Conservation (phyloP, 805 yeast genomes). For the Kazachstania martiniae region DNA sequence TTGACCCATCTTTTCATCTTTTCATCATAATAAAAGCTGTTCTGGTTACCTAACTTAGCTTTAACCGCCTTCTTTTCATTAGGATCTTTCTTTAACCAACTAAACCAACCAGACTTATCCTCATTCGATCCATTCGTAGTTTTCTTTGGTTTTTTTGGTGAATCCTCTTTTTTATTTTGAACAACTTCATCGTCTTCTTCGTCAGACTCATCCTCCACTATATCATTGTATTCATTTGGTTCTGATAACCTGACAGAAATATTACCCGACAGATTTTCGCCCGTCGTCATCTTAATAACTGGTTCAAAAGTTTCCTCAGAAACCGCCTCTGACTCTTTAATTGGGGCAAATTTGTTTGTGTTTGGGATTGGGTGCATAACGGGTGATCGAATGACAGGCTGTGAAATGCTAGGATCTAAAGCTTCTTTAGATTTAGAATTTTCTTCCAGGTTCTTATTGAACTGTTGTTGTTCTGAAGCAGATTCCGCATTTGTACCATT, state of each 20-base stretch:
- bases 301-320: slow-evolving; percentile 18
- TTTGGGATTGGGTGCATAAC: background rate
- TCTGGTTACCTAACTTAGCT: slow-evolving; percentile 77
- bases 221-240: slow-evolving; percentile 33
- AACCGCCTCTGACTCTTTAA: slow-evolving; percentile 12
- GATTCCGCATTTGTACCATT: no score
- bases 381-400: background rate
- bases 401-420: no score
- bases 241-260: slow-evolving; percentile 7
- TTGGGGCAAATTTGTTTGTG: slow-evolving; percentile 13
- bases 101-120: slow-evolving; percentile 35
- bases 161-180: slow-evolving; percentile 15
- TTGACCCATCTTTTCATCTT: slow-evolving; percentile 81
- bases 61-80: slow-evolving; percentile 65
- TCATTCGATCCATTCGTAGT: slow-evolving; percentile 12
- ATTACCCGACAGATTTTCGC: slow-evolving; percentile 12
- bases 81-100: slow-evolving; percentile 53
- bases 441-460: no score
- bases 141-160: slow-evolving; percentile 10
- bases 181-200: slow-evolving; percentile 26
- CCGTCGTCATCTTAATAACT: slow-evolving; percentile 19
- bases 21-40: slow-evolving; percentile 67
- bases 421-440: no score
- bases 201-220: slow-evolving; percentile 34
- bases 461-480: no score